These are phyloP conservation scores for Cystofilobasidium ferigula DNA, from an alignment of 768 basidiomycete species.

Conservation along the genomic window DNA sequence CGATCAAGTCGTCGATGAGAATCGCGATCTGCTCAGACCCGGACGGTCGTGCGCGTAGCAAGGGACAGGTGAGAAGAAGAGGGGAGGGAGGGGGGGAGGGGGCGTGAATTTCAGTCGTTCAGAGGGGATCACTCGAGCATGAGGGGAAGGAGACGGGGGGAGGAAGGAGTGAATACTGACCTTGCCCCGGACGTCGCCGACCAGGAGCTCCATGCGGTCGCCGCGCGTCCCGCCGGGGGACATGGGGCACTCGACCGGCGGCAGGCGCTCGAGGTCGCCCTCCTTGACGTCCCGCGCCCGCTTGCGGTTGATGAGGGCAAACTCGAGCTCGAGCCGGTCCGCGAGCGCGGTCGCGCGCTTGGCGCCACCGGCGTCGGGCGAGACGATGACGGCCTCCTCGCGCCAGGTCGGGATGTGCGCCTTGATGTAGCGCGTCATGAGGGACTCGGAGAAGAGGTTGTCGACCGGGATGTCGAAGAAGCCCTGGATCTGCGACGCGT, in stretches of 20 bases:
- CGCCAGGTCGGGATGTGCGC: conserved; percentile 64
- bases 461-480: conserved; percentile 99
- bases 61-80: too few relatives aligned
- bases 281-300: conserved; percentile 20
- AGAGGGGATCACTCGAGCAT: too few relatives aligned
- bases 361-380: conserved; percentile 95
- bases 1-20: conserved; percentile 87
- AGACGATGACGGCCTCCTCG: conserved; percentile 81
- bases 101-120: too few relatives aligned
- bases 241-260: conserved; percentile 42
- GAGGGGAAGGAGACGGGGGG: too few relatives aligned
- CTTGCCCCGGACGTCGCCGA: conserved; percentile 73
- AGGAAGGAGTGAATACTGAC: too few relatives aligned
- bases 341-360: conserved; percentile 97
- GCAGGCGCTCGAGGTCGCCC: conserved; percentile 33
- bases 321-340: conserved; percentile 88
- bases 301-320: conserved; percentile 98
- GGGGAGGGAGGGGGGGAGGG: too few relatives aligned
- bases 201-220: conserved; percentile 48
- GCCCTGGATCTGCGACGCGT: conserved; percentile 97
- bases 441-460: conserved; percentile 97
- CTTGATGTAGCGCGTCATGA: conserved; percentile 86
- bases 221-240: conserved; percentile 59
- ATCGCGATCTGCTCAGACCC: conserved; percentile 78
- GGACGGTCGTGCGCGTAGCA: too few relatives aligned